Conservation (phyloP, 2,329 filamentous ascomycete genomes). For the Myriosclerotinia curreyana region DNA sequence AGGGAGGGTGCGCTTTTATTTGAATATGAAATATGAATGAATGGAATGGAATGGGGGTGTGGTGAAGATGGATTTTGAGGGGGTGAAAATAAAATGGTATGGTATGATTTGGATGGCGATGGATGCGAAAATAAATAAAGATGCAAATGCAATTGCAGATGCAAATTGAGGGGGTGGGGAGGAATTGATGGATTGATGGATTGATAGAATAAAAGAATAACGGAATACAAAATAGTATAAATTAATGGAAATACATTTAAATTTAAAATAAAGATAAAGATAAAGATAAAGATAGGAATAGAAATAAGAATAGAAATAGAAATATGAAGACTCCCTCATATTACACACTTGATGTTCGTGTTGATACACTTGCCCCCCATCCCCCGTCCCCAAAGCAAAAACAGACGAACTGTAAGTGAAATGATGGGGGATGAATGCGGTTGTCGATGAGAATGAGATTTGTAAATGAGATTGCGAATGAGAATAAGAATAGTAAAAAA, state of each 20-base stretch:
- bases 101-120: background rate
- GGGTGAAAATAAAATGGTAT: background rate
- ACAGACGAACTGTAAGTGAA: too few relatives aligned
- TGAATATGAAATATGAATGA: too few relatives aligned
- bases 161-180: background rate
- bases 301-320: too few relatives aligned
- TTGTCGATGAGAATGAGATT: background rate
- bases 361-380: too few relatives aligned
- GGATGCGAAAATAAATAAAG: background rate
- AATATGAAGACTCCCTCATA: too few relatives aligned
- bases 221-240: too few relatives aligned
- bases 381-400: too few relatives aligned
- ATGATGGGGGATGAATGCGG: too few relatives aligned
- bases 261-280: too few relatives aligned
- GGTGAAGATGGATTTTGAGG: background rate
- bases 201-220: background rate
- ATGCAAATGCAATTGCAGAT: background rate
- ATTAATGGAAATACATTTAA: too few relatives aligned
- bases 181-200: background rate
- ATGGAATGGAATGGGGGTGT: background rate
- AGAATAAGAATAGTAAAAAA: background rate
- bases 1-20: conserved; percentile 6
- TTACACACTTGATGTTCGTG: too few relatives aligned
- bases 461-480: background rate
- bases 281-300: too few relatives aligned